Evolutionary conservation across 1,284 basidiomycete genomes (phyloP).

Genomic region (Pholiota adiposa): DNA sequence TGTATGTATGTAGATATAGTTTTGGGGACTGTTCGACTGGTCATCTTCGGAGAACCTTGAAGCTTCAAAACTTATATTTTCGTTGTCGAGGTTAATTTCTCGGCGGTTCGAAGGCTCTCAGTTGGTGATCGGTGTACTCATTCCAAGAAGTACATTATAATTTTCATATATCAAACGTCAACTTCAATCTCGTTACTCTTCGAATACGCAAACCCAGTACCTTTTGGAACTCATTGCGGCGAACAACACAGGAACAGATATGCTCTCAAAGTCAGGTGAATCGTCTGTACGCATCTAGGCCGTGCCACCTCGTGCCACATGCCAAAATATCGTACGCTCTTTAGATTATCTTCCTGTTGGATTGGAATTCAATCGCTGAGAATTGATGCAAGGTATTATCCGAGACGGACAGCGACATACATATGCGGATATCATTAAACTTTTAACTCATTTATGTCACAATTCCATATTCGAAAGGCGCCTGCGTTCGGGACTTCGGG

Average conservation of each 20-base stretch:
- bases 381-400: background rate
- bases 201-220: too few species aligned
- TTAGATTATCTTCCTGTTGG: background rate
- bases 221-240: too few species aligned
- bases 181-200: too few species aligned
- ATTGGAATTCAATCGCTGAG: background rate
- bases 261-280: too few species aligned
- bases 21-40: background rate
- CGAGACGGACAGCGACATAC: background rate
- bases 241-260: too few species aligned
- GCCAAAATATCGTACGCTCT: background rate
- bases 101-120: too few species aligned
- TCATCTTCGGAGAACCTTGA: background rate
- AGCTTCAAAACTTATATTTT: background rate
- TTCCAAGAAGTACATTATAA: too few species aligned
- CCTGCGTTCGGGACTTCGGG: slow-evolving; percentile 1
- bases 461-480: background rate
- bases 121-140: too few species aligned
- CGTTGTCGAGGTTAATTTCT: too few species aligned
- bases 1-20: background rate
- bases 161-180: too few species aligned
- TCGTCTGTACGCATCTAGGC: too few species aligned
- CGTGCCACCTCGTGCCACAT: too few species aligned
- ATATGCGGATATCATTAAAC: slow-evolving; percentile 1
- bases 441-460: background rate